Conservation (phyloP, 1,284 basidiomycete genomes). For the Psilocybe mexicana region DNA sequence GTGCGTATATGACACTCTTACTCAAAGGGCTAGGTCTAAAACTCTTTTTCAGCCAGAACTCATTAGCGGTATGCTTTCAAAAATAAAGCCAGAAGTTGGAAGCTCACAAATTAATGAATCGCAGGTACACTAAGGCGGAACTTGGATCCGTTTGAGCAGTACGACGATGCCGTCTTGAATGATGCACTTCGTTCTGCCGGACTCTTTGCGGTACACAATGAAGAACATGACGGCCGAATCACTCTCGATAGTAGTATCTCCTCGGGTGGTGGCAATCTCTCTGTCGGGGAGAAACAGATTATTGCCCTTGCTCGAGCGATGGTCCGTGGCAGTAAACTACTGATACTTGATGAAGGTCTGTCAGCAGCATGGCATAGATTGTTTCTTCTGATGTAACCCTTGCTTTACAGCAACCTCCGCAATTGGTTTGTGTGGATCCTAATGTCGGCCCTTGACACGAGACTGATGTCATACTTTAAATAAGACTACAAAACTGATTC, state of each 20-base stretch:
- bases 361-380: background rate
- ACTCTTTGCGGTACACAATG: conserved; percentile 50
- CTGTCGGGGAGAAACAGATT: conserved; percentile 72
- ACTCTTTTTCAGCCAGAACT: background rate
- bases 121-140: conserved; percentile 27
- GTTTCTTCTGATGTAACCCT: background rate
- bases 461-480: conserved; percentile 26
- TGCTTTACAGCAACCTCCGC: conserved; percentile 45
- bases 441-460: background rate
- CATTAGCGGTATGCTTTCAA: background rate
- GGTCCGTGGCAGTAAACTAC: conserved; percentile 46
- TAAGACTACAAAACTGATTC: conserved; percentile 57
- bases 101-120: background rate
- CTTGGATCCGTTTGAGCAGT: conserved; percentile 71
- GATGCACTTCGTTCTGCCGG: conserved; percentile 56
- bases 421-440: conserved; percentile 41
- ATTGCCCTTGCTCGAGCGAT: conserved; percentile 56
- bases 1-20: conserved; percentile 29
- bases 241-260: conserved; percentile 55
- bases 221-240: conserved; percentile 47
- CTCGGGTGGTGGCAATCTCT: conserved; percentile 46
- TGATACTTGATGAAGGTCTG: conserved; percentile 62
- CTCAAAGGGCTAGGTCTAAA: conserved; percentile 32
- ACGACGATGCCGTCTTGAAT: conserved; percentile 65
- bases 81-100: too few relatives aligned